Conservation (phyloP, 2,329 filamentous ascomycete genomes). For the Botryotinia calthae region DNA sequence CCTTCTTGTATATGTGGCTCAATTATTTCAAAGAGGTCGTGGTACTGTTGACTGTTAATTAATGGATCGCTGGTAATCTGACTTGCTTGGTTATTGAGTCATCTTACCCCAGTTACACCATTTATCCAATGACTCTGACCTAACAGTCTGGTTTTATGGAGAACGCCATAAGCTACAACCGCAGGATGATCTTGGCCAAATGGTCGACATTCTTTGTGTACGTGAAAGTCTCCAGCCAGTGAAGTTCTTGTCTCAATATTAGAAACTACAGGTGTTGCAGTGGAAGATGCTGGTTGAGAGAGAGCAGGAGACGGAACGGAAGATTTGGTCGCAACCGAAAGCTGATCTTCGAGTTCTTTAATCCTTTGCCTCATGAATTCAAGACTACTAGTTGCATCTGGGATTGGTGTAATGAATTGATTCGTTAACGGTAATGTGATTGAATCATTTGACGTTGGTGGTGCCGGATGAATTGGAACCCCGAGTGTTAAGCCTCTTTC, state of each 20-base stretch:
- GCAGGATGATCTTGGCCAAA: conserved; percentile 40
- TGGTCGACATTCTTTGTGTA: conserved; percentile 1
- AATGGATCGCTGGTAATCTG: neutral
- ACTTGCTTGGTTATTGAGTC: neutral
- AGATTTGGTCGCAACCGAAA: neutral
- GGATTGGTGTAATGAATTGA: neutral
- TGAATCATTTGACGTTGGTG: neutral
- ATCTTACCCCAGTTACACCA: conserved; percentile 44
- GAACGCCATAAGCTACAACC: conserved; percentile 44
- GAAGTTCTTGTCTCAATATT: neutral
- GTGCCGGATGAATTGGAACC: neutral
- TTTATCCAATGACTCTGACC: conserved; percentile 59
- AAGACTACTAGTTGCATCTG: neutral
- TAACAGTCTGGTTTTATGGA: conserved; percentile 56
- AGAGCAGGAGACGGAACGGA: neutral
- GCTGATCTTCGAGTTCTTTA: neutral
- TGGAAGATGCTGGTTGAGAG: neutral
- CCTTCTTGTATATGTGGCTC: conserved; percentile 44
- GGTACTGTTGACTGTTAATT: neutral
- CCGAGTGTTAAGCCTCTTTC: neutral
- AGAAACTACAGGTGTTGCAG: neutral
- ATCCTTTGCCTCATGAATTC: neutral
- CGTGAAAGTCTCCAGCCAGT: neutral
- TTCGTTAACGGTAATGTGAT: neutral
- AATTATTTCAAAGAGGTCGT: conserved; percentile 34